Evolutionary conservation across 2,329 filamentous ascomycete genomes (phyloP).

Genomic region (Parascedosporium putredinis): DNA sequence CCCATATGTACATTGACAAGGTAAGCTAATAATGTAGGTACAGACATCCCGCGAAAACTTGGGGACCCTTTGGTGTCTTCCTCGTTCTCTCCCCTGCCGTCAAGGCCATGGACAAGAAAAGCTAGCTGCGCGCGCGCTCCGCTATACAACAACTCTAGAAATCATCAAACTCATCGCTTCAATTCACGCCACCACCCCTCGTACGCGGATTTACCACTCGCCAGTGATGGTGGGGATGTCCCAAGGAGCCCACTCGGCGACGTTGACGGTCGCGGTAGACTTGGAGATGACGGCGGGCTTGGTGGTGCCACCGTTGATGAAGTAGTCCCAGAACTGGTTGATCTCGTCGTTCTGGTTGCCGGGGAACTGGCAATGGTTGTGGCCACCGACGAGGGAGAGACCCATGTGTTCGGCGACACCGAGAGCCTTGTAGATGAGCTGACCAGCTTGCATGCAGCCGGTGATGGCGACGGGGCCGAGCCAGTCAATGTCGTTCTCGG

Average conservation of each 20-base stretch:
- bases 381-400: constrained; percentile 42
- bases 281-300: constrained; percentile 14
- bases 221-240: constrained; percentile 7
- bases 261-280: constrained; percentile 2
- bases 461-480: constrained; percentile 45
- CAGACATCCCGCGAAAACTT: background rate
- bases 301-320: constrained; percentile 27
- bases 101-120: background rate
- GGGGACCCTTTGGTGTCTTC: background rate
- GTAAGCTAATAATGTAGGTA: constrained; percentile 4
- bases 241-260: constrained; percentile 7
- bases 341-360: constrained; percentile 39
- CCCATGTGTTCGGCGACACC: constrained; percentile 45
- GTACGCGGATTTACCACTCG: constrained; percentile 2
- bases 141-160: background rate
- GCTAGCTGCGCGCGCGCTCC: too few species aligned
- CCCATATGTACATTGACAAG: constrained; percentile 7
- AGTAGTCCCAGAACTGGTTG: constrained; percentile 44
- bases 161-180: too few species aligned
- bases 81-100: background rate
- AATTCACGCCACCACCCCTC: background rate
- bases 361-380: constrained; percentile 47
- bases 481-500: constrained; percentile 52
- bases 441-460: constrained; percentile 45
- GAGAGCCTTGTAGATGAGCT: constrained; percentile 42